Evolutionary conservation across 129 eudicot genomes (phyloP).

Genomic region (Dittrichia graveolens): DNA sequence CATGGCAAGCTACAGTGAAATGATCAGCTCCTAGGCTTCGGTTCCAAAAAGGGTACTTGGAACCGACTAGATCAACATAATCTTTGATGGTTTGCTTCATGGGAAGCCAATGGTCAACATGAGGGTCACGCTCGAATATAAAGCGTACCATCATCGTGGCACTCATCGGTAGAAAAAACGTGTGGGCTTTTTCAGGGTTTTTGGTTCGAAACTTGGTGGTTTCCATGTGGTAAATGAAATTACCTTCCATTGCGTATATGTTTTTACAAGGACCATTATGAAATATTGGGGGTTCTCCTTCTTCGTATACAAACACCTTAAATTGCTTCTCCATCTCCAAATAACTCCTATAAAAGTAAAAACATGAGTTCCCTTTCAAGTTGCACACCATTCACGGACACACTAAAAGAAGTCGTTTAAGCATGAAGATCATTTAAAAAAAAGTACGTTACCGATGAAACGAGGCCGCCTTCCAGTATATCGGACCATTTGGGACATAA

Average conservation of each 20-base stretch:
- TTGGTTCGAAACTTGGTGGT: slow-evolving; percentile 46
- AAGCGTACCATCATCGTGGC: slow-evolving; percentile 45
- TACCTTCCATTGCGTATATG: slow-evolving; percentile 61
- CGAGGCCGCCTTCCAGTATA: slow-evolving; percentile 51
- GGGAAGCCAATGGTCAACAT: slow-evolving; percentile 53
- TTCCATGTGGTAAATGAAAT: slow-evolving; percentile 55
- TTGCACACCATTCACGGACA: neutral
- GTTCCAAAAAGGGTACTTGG: slow-evolving; percentile 62
- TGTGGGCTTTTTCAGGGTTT: slow-evolving; percentile 52
- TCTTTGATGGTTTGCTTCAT: slow-evolving; percentile 51
- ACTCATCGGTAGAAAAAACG: slow-evolving; percentile 60
- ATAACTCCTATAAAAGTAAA: slow-evolving; percentile 48
- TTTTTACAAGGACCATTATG: slow-evolving; percentile 47
- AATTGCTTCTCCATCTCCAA: slow-evolving; percentile 58
- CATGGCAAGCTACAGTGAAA: slow-evolving; percentile 67
- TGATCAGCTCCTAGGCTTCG: slow-evolving; percentile 66
- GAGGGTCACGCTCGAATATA: slow-evolving; percentile 45
- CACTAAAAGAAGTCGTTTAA: neutral
- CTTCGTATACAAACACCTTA: slow-evolving; percentile 56
- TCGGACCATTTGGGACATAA: slow-evolving; percentile 52
- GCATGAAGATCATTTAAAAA: neutral
- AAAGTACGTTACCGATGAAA: slow-evolving; percentile 51
- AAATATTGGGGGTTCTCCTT: slow-evolving; percentile 68
- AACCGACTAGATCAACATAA: slow-evolving; percentile 46
- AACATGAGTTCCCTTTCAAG: neutral